phyloP scores from a whole-genome alignment of 1,284 basidiomycete species.

The Apiotrichum porosum region DNA sequence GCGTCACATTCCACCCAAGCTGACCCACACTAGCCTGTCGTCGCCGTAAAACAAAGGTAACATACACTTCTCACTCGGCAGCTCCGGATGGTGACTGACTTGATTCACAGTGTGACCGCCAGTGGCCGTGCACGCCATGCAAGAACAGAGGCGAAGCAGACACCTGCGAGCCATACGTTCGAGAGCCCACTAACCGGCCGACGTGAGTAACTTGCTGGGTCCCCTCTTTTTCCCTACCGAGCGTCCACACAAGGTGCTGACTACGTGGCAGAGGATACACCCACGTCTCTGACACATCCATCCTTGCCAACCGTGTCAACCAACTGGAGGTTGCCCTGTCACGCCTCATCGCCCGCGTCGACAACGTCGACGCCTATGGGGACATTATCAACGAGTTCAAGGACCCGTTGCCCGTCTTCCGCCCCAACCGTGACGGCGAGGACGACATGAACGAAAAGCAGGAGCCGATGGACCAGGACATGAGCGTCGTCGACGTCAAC shows the following conservation, averaged over 20 bases:
- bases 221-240: too few species aligned
- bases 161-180: conserved; percentile 17
- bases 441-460: too few species aligned
- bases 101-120: conserved; percentile 8
- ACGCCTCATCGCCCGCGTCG: conserved; percentile 10
- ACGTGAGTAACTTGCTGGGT: conserved; percentile 5
- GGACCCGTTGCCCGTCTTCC: conserved; percentile 11
- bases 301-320: conserved; percentile 20
- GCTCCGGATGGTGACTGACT: too few species aligned
- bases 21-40: conserved; percentile 12
- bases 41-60: conserved; percentile 16
- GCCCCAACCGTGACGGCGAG: background rate
- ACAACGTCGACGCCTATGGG: conserved; percentile 10
- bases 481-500: too few species aligned
- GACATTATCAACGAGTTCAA: conserved; percentile 15
- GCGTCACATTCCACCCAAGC: too few species aligned
- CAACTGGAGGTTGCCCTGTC: conserved; percentile 21
- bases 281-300: conserved; percentile 21
- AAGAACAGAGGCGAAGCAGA: conserved; percentile 21
- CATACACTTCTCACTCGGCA: background rate
- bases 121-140: conserved; percentile 20
- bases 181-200: conserved; percentile 16
- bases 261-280: conserved; percentile 28
- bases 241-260: too few species aligned
- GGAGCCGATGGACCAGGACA: too few species aligned